phyloP scores from a whole-genome alignment of 306 rosid species.

The Castanopsis chinensis region DNA sequence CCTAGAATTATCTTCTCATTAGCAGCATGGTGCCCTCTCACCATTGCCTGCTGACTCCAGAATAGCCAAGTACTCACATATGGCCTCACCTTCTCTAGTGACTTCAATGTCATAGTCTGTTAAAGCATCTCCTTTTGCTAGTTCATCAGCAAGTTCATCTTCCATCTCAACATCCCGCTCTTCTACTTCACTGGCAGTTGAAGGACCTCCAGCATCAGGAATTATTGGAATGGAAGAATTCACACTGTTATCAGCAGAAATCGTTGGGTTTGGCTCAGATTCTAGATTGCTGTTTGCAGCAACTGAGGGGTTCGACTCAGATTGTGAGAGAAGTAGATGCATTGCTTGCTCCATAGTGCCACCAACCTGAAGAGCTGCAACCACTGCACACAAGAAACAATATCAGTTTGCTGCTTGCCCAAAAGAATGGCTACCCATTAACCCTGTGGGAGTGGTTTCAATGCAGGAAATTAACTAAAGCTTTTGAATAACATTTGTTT shows the following conservation, averaged over 20 bases:
- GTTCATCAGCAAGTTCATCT: constrained; percentile 43
- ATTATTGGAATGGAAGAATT: constrained; percentile 23
- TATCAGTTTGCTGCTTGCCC: constrained; percentile 5
- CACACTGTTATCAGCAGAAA: constrained; percentile 21
- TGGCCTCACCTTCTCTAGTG: constrained; percentile 64
- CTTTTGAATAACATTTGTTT: background rate
- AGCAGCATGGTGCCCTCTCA: constrained; percentile 13
- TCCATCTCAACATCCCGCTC: constrained; percentile 54
- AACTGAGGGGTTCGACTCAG: constrained; percentile 16
- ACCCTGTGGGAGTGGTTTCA: background rate
- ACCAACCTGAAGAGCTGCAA: constrained; percentile 53
- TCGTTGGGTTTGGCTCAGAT: constrained; percentile 21
- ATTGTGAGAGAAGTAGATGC: constrained; percentile 38
- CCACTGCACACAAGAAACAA: constrained; percentile 48
- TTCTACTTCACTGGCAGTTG: constrained; percentile 19
- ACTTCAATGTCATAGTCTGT: constrained; percentile 56
- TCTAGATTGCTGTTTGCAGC: constrained; percentile 16
- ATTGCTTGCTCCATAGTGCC: constrained; percentile 49
- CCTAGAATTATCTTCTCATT: constrained; percentile 18
- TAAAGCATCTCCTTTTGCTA: constrained; percentile 37
- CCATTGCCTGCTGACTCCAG: constrained; percentile 40
- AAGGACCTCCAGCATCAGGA: constrained; percentile 26
- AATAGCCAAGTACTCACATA: constrained; percentile 67
- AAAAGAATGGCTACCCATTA: background rate
- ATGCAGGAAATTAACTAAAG: background rate